These are phyloP conservation scores for Stephanodiscus minutulus DNA, from an alignment of 108 stramenopile species.

Conservation along the genomic window DNA sequence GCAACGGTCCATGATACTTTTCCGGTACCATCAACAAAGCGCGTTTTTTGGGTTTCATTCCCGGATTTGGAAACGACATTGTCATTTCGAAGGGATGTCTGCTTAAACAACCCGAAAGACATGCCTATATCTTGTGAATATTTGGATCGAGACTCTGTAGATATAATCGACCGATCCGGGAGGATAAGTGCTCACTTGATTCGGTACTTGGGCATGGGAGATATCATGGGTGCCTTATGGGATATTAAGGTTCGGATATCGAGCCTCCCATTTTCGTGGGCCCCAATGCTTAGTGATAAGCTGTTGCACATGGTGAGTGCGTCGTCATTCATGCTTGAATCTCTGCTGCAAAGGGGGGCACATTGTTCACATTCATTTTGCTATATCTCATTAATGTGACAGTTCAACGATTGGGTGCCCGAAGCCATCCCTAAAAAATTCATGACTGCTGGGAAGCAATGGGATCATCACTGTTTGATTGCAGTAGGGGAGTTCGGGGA, in stretches of 20 bases:
- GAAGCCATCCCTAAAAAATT: conserved; percentile 57
- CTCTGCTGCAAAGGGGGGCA: too few relatives aligned
- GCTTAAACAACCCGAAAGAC: conserved; percentile 74
- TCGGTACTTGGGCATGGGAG: conserved; percentile 61
- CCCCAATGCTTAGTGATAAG: conserved; percentile 62
- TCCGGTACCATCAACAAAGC: conserved; percentile 58
- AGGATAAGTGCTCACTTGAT: conserved; percentile 69
- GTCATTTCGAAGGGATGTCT: conserved; percentile 74
- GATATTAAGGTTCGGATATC: conserved; percentile 65
- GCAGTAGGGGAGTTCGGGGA: conserved; percentile 82
- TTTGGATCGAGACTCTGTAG: conserved; percentile 82
- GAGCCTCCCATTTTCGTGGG: conserved; percentile 62
- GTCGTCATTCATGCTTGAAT: too few relatives aligned
- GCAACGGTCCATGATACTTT: conserved; percentile 90
- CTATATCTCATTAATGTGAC: too few relatives aligned
- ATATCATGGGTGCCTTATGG: conserved; percentile 71
- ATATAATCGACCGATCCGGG: conserved; percentile 79
- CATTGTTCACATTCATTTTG: too few relatives aligned
- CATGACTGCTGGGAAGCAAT: conserved; percentile 50
- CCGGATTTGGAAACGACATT: conserved; percentile 69
- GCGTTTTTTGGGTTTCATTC: conserved; percentile 81
- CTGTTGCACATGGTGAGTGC: conserved; percentile 57
- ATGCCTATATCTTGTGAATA: conserved; percentile 80
- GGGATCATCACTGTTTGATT: conserved; percentile 75
- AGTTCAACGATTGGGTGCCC: conserved; percentile 66